phyloP scores from a whole-genome alignment of 306 rosid species.

The Medicago truncatula region DNA sequence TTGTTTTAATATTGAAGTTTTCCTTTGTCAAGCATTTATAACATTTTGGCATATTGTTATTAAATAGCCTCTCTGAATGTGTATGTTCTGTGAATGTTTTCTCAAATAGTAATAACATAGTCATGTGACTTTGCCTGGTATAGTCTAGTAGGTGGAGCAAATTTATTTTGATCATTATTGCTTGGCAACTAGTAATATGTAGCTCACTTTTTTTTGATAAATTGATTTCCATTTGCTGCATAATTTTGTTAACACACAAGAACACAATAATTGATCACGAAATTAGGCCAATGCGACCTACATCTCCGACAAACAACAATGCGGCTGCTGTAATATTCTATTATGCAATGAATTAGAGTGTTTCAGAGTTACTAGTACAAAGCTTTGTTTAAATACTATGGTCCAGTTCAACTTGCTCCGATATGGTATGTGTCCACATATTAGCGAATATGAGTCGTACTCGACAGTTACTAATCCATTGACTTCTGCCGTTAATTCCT shows the following conservation, averaged over 20 bases:
- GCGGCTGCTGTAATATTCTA: too few species aligned
- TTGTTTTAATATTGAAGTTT: slow-evolving; percentile 2
- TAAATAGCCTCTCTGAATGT: not conserved
- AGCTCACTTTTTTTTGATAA: not conserved
- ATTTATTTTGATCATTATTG: slow-evolving; percentile 69
- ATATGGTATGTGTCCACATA: too few species aligned
- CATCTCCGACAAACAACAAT: too few species aligned
- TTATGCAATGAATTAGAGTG: too few species aligned
- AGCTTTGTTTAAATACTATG: too few species aligned
- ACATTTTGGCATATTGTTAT: slow-evolving; percentile 25
- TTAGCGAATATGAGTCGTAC: too few species aligned
- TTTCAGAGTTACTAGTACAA: too few species aligned
- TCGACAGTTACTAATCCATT: too few species aligned
- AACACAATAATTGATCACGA: too few species aligned
- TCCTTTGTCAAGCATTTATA: slow-evolving; percentile 40
- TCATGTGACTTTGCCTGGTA: slow-evolving; percentile 74
- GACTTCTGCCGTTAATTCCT: too few species aligned
- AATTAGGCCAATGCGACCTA: too few species aligned
- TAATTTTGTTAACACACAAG: not conserved
- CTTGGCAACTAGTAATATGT: slow-evolving; percentile 58
- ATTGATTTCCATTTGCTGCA: not conserved
- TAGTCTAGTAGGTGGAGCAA: slow-evolving; percentile 68
- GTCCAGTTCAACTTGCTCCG: too few species aligned
- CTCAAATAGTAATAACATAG: slow-evolving; percentile 43
- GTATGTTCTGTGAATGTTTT: slow-evolving; percentile 30